A percentile compares a stretch with the other conserved stretches of the same genome.
These are phyloP conservation scores for Helenozyma baotianmanensis DNA, from an alignment of 805 yeast genomes.

Conservation along the genomic window DNA sequence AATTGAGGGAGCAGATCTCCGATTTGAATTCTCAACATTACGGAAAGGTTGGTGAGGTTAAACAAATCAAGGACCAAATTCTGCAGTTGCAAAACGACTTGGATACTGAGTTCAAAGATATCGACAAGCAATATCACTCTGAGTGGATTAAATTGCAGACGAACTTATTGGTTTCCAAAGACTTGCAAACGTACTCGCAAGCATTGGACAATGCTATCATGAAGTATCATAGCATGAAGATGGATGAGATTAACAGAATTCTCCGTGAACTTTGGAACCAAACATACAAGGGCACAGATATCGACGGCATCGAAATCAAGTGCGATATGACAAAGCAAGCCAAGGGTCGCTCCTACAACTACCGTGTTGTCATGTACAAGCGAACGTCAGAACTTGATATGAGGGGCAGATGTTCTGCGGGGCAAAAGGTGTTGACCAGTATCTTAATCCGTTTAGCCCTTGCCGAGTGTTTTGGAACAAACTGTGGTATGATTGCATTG, in stretches of 20 bases:
- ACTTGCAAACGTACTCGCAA: slow-evolving; percentile 71
- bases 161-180: slow-evolving; percentile 70
- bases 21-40: slow-evolving; percentile 60
- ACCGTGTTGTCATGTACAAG: slow-evolving; percentile 92
- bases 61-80: slow-evolving; percentile 74
- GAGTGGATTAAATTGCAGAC: slow-evolving; percentile 79
- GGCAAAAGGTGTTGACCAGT: slow-evolving; percentile 91
- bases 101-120: slow-evolving; percentile 62
- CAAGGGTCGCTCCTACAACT: slow-evolving; percentile 70
- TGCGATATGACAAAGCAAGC: slow-evolving; percentile 63
- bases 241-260: slow-evolving; percentile 86
- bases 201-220: slow-evolving; percentile 91
- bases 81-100: slow-evolving; percentile 54
- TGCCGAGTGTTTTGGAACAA: slow-evolving; percentile 92
- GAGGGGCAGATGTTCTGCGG: slow-evolving; percentile 98
- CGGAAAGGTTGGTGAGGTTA: slow-evolving; percentile 78
- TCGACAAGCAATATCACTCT: slow-evolving; percentile 57
- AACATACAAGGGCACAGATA: slow-evolving; percentile 93
- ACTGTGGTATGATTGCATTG: slow-evolving; percentile 91
- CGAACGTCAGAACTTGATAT: slow-evolving; percentile 89
- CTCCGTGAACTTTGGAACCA: slow-evolving; percentile 90
- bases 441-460: slow-evolving; percentile 86
- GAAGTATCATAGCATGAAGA: slow-evolving; percentile 84
- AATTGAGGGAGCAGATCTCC: slow-evolving; percentile 48
- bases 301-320: slow-evolving; percentile 80